Percentiles rank a stretch among this genome's conserved stretches.
Evolutionary conservation across 805 yeast species (phyloP).

Genomic region (Pichia insulana): DNA sequence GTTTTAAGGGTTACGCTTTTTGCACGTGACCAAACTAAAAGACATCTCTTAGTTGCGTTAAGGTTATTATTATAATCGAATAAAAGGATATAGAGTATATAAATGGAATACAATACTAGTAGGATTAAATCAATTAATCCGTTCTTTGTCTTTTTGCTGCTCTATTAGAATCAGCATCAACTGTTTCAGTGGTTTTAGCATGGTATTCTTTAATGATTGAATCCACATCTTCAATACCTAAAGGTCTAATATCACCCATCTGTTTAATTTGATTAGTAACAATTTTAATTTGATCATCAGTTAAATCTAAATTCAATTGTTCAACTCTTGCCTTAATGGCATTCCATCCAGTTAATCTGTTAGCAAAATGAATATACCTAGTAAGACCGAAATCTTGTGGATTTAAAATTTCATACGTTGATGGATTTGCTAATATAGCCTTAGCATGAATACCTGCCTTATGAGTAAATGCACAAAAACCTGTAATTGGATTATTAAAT

Average conservation of each 20-base stretch:
- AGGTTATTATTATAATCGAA: too few relatives aligned
- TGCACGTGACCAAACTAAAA: neutral
- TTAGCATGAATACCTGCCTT: slow-evolving; percentile 59
- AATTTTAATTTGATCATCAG: slow-evolving; percentile 50
- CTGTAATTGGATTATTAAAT: slow-evolving; percentile 55
- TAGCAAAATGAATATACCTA: slow-evolving; percentile 54
- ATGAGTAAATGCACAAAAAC: slow-evolving; percentile 57
- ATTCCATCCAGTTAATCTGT: slow-evolving; percentile 56
- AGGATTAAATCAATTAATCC: slow-evolving; percentile 6
- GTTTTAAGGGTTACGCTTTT: too few relatives aligned
- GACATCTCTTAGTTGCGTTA: too few relatives aligned
- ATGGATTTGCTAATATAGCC: slow-evolving; percentile 54
- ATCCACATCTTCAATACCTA: slow-evolving; percentile 53
- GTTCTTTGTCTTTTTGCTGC: slow-evolving; percentile 16
- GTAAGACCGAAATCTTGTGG: slow-evolving; percentile 53
- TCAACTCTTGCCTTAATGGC: slow-evolving; percentile 55
- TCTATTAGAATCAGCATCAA: neutral
- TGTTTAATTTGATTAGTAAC: slow-evolving; percentile 46
- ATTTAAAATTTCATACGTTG: slow-evolving; percentile 52
- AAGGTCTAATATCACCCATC: slow-evolving; percentile 52
- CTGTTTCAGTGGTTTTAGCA: slow-evolving; percentile 16
- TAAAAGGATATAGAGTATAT: too few relatives aligned
- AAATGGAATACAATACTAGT: too few relatives aligned
- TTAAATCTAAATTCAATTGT: slow-evolving; percentile 45
- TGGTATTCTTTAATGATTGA: slow-evolving; percentile 50